Evolutionary conservation across 106 monocot genomes (phyloP), one percentile per base, ranked within the genome.

Genomic region (Vanilla planifolia): DNA sequence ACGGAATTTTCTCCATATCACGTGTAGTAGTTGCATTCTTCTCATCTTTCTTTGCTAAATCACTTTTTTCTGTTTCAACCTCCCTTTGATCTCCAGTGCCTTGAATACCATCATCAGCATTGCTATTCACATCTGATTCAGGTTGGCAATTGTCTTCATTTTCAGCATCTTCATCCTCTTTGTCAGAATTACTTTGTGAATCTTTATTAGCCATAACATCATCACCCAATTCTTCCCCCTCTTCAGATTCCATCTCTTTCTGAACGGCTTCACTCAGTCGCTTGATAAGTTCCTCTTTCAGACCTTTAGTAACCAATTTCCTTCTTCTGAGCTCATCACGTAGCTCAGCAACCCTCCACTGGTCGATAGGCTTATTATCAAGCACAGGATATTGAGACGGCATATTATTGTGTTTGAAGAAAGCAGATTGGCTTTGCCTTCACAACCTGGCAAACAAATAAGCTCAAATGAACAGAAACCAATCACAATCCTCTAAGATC

Each of bases 291-390:
- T 92, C 87, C 63, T 87, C 87, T 69, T 92, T 92, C 68, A 92
- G 36, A 61, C 92, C 92, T 64, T 71, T 92, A 35, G 75, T 61
- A 32, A 71, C 70, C n/a, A 87, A 53, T 57, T 59, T 87, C 48
- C 92, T 77, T 48, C 69, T 77, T 33, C 71, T 60, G 22, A 92
- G 87, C 45, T 92, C 92, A 4, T 92, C 92, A 70, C 76, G 83
- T 52, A 92, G 60, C 73, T 87, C 92, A n/a, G 80, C 78, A 48
- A 92, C 92, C 62, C 73, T 87, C 92, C 87, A 92, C 39, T 92
- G 92, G 65, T 92, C 92, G 50, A 92, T 75, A 16, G 92, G 92
- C 16, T 64, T 60, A 67, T 81, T 84, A 63, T 88, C 75, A 5
- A 87, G 73, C 37, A 81, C 71, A 30, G 92, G 73, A 70, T 78